A percentile compares a stretch with the other conserved stretches of the same genome.
Conservation (phyloP, 768 basidiomycete genomes). For the Auricularia heimuer region DNA sequence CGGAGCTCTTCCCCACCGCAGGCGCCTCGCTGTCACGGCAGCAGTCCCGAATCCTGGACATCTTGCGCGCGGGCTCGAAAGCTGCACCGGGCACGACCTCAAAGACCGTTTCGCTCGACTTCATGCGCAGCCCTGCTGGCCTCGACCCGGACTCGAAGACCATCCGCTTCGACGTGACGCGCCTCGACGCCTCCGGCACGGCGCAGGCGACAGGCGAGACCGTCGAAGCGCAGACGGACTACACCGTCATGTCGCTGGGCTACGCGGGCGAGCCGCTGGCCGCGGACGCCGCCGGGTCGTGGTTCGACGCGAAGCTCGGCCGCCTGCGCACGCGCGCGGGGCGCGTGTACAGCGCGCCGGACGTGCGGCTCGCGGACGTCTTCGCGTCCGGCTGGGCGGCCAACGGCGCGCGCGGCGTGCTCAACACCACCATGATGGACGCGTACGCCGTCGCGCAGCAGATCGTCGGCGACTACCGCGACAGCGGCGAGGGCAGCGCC, state of each 20-base stretch:
- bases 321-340: conserved; percentile 48
- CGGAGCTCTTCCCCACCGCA: conserved; percentile 31
- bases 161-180: conserved; percentile 9
- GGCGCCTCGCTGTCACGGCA: conserved; percentile 39
- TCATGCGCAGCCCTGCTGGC: conserved; percentile 62
- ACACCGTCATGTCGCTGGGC: conserved; percentile 82
- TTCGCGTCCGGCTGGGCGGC: conserved; percentile 95
- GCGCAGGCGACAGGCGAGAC: conserved; percentile 46
- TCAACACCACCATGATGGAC: conserved; percentile 89
- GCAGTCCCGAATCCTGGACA: conserved; percentile 54
- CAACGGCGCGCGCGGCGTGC: conserved; percentile 81
- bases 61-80: conserved; percentile 57
- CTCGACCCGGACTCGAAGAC: neutral
- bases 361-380: conserved; percentile 38
- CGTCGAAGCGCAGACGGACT: conserved; percentile 48
- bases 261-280: conserved; percentile 56
- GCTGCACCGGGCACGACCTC: conserved; percentile 35
- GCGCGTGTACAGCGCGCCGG: conserved; percentile 29
- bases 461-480: conserved; percentile 50
- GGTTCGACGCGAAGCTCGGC: conserved; percentile 45
- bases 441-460: conserved; percentile 71
- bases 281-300: conserved; percentile 26
- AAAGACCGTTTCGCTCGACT: conserved; percentile 75
- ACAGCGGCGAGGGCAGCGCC: conserved; percentile 4
- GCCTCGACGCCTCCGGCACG: conserved; percentile 16